phyloP scores from a whole-genome alignment of 2,329 filamentous ascomycete species.

The Fusarium globosum region DNA sequence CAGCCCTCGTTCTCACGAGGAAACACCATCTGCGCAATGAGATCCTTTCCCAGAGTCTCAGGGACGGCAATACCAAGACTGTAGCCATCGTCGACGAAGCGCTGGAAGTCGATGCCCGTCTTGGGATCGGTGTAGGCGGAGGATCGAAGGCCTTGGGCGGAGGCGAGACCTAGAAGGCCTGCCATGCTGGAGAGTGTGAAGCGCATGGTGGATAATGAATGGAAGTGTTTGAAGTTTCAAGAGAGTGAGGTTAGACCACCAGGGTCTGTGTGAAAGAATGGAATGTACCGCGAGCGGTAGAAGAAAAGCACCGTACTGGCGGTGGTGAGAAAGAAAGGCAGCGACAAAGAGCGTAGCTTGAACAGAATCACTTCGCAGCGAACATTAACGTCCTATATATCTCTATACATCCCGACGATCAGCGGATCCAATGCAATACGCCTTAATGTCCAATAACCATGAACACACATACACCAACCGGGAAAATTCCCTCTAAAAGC shows the following conservation, averaged over 20 bases:
- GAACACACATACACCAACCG: background rate
- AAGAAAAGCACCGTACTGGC: conserved; percentile 24
- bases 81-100: conserved; percentile 53
- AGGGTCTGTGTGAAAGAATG: conserved; percentile 34
- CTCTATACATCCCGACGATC: background rate
- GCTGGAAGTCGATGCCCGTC: conserved; percentile 59
- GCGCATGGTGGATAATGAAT: conserved; percentile 30
- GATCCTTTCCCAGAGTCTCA: conserved; percentile 59
- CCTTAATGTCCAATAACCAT: conserved; percentile 30
- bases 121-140: conserved; percentile 54
- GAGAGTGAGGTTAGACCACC: conserved; percentile 33
- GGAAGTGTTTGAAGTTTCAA: background rate
- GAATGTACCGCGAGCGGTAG: conserved; percentile 28
- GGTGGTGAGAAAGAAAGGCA: conserved; percentile 25
- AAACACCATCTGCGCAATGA: conserved; percentile 64
- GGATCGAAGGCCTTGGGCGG: conserved; percentile 34
- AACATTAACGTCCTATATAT: conserved; percentile 2
- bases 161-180: conserved; percentile 40
- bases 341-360: conserved; percentile 20
- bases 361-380: background rate
- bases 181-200: conserved; percentile 21
- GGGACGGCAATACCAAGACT: conserved; percentile 64
- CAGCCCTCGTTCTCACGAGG: conserved; percentile 55
- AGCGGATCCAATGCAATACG: background rate
- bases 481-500: background rate